Evolutionary conservation across 2,329 filamentous ascomycete species (phyloP).

Genomic region (Pseudogymnoascus sp.): DNA sequence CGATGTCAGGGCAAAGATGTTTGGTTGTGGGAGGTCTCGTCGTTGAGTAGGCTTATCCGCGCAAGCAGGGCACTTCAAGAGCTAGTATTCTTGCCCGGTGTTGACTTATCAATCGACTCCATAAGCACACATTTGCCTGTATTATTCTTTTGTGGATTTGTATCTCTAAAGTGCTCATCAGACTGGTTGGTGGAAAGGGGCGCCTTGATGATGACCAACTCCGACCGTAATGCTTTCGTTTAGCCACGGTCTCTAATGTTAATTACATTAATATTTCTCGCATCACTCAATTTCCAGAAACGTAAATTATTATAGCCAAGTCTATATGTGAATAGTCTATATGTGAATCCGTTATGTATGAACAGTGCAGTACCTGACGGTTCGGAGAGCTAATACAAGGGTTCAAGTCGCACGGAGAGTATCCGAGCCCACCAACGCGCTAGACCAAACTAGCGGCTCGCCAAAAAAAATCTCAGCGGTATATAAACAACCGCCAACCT

Average conservation of each 20-base stretch:
- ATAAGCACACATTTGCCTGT: background rate
- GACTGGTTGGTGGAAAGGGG: background rate
- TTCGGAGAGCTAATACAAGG: background rate
- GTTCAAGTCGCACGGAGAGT: background rate
- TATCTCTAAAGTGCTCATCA: background rate
- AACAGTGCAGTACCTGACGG: background rate
- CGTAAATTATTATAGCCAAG: background rate
- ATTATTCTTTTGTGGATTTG: conserved; percentile 1
- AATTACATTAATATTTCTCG: background rate
- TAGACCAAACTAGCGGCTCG: background rate
- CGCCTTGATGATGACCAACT: background rate
- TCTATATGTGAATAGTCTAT: background rate
- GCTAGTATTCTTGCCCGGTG: background rate
- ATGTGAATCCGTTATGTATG: background rate
- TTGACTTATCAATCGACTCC: background rate
- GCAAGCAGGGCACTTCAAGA: too few relatives aligned
- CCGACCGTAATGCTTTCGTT: background rate
- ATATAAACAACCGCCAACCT: background rate
- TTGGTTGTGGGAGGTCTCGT: background rate
- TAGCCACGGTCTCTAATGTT: background rate
- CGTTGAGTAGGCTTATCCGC: background rate
- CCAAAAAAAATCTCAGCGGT: background rate
- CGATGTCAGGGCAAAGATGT: background rate
- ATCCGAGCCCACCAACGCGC: background rate
- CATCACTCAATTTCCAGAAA: background rate